Evolutionary conservation across 495 filamentous ascomycete genomes (phyloP), one percentile per base, ranked within the genome.

Genomic region (Penicillium daleae): DNA sequence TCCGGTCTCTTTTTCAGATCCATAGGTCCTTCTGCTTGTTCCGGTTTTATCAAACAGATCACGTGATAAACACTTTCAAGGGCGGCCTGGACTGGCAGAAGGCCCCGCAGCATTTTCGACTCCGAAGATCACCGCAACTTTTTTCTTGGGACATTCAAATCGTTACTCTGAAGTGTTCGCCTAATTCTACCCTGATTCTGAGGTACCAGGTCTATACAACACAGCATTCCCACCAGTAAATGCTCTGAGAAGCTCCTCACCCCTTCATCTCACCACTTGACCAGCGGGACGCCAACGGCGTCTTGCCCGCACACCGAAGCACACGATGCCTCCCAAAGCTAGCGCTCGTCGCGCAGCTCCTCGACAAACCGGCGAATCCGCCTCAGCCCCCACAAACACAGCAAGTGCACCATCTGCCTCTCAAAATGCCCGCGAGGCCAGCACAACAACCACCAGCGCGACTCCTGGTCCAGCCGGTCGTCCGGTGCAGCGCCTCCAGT

Each of bases 281-380:
- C 27, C 33, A 56, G 63, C 65, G 57, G 60, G 62, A 44, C 66
- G 60, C 63, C 50, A 44, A 56, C 57, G 62, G 65, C 65, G 57
- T 60, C 61, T 68, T 61, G 57, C 63, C 61, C 32, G 65, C 56
- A 33, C 52, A 48, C 48, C 58, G 6, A 66, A 56, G 54, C 35
- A 51, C 42, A 75, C 56, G 9, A 82, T 82, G 80, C 80, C 79
- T 53, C 80, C 78, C 27, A 82, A 82, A 74, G 71, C 70, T 13
- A 66, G 62, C 42, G 52, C 74, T 44, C 72, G 78, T 33, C 73
- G 75, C 59, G 70, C 75, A 61, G 60, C 70, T 51, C 59, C 72
- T 37, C 67, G 67, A 52, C 60, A 65, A 33, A 54, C 63, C 35
- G 33, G 60, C 9, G 49, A 51, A 59, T 31, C 60, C 32, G 48